Evolutionary conservation across 371 early-diverging fungal genomes (phyloP), one percentile per base, ranked within the genome.

Genomic region (Funneliformis caledonium): DNA sequence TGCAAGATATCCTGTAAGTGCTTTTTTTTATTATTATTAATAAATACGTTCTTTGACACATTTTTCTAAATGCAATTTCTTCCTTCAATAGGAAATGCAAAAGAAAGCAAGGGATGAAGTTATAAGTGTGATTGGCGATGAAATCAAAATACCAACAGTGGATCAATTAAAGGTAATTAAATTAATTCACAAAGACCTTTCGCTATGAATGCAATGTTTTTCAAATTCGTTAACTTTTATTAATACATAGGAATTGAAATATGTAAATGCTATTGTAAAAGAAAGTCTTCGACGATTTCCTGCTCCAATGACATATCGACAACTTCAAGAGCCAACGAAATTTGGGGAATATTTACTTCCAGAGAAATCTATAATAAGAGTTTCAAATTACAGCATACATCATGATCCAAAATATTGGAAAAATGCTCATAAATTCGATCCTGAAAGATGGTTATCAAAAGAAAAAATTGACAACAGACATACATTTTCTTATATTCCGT

Each of bases 361-460:
- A 16, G 56, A 56, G 7, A 56, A 56, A 5, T 56, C 56, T 6
- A 56, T 56, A 56, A 19, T 56, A 56, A 19, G 19, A 19, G 56
- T 56, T 19, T 56, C 56, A 19, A 56, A 56, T 19, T 52, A 33
- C 3, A 52, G 52, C 7, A n/a, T 69, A 9, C 70, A 69, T 33
- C 48, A 37, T 50, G 52, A 73, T 73, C 52, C 73, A 42, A 19
- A 73, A 50, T 10, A n/a, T 52, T 73, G 73, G 73, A 11, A 47
- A n/a, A n/a, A 73, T 16, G 12, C 73, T 56, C 26, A 73, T 42
- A 73, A 56, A 31, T 73, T 73, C 52, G 50, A 50, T 33, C 73
- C 73, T 8, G 73, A 73, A 73, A 48, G 73, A 26, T 73, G 47
- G n/a, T 19, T 73, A 31, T 45, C 43, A 8, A 22, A 42, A n/a